phyloP scores from a whole-genome alignment of 768 basidiomycete species.

The Podaxis mareebaensis region DNA sequence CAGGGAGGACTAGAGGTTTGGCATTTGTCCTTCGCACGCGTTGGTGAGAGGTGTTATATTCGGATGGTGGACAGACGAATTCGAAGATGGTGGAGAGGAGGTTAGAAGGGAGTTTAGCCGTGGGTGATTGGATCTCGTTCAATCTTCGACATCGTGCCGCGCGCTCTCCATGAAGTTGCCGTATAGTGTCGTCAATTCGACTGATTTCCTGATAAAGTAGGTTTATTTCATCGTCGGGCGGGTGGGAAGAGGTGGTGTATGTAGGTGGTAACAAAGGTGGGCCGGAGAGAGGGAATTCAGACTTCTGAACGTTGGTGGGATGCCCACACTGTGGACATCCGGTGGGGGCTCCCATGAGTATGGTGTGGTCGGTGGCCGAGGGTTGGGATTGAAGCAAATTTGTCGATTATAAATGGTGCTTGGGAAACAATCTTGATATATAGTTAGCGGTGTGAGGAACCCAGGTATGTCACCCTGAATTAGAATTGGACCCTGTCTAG shows the following conservation, averaged over 20 bases:
- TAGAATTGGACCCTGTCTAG: neutral
- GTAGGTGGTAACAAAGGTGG: neutral
- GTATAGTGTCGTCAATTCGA: constrained; percentile 6
- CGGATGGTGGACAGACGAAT: constrained; percentile 14
- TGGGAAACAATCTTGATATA: neutral
- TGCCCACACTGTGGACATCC: constrained; percentile 4
- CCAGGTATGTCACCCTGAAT: neutral
- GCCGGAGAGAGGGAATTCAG: neutral
- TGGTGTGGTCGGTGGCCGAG: neutral
- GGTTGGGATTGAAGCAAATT: neutral
- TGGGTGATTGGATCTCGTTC: constrained; percentile 7
- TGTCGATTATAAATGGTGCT: neutral
- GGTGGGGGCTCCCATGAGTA: neutral
- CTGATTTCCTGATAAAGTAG: constrained; percentile 3
- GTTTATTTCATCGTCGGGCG: neutral
- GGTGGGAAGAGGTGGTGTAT: neutral
- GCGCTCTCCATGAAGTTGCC: constrained; percentile 1
- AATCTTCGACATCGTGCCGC: constrained; percentile 5
- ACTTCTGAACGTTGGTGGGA: neutral
- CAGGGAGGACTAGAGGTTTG: constrained; percentile 5
- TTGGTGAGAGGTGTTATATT: constrained; percentile 11
- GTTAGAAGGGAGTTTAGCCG: constrained; percentile 5
- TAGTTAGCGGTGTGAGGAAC: neutral
- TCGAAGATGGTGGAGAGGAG: constrained; percentile 8
- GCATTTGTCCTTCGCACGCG: constrained; percentile 5